Evolutionary conservation across 1,139 yeast species (phyloP).

Genomic region (Taphrina wiesneri): DNA sequence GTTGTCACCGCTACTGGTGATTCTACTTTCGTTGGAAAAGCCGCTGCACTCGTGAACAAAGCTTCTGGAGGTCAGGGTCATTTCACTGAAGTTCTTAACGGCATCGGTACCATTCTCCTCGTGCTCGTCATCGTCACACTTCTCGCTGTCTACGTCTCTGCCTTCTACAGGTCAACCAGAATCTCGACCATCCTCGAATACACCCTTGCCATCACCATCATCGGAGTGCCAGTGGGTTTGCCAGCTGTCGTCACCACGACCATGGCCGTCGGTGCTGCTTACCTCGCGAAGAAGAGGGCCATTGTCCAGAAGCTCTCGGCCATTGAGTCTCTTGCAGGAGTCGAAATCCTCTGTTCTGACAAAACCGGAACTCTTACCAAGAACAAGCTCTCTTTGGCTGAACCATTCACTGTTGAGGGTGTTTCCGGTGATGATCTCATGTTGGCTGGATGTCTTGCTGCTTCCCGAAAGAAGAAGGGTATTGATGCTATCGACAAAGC

Average conservation of each 20-base stretch:
- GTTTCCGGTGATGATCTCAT: conserved; percentile 95
- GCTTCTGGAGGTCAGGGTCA: conserved; percentile 94
- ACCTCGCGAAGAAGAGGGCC: conserved; percentile 97
- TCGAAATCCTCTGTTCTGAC: conserved; percentile 97
- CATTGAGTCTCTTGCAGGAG: conserved; percentile 98
- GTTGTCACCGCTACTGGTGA: conserved; percentile 96
- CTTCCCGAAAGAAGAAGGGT: conserved; percentile 98
- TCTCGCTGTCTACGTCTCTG: conserved; percentile 87
- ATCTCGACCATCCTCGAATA: conserved; percentile 90
- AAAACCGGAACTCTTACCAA: conserved; percentile 99
- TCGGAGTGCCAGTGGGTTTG: conserved; percentile 99
- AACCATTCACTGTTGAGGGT: conserved; percentile 99
- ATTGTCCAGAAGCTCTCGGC: conserved; percentile 98
- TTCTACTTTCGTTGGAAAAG: conserved; percentile 88
- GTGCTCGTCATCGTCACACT: conserved; percentile 86
- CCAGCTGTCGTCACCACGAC: conserved; percentile 99
- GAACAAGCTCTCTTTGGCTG: conserved; percentile 93
- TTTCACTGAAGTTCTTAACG: conserved; percentile 95
- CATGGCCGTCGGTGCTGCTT: conserved; percentile 99
- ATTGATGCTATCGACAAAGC: conserved; percentile 97
- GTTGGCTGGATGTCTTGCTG: conserved; percentile 98
- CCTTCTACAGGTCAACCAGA: conserved; percentile 90
- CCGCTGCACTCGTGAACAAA: conserved; percentile 94
- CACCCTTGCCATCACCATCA: conserved; percentile 90
- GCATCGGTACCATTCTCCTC: conserved; percentile 91